Base-by-base conservation (phyloP, 495 filamentous ascomycete species). In the Aspergillus biplanus region DNA sequence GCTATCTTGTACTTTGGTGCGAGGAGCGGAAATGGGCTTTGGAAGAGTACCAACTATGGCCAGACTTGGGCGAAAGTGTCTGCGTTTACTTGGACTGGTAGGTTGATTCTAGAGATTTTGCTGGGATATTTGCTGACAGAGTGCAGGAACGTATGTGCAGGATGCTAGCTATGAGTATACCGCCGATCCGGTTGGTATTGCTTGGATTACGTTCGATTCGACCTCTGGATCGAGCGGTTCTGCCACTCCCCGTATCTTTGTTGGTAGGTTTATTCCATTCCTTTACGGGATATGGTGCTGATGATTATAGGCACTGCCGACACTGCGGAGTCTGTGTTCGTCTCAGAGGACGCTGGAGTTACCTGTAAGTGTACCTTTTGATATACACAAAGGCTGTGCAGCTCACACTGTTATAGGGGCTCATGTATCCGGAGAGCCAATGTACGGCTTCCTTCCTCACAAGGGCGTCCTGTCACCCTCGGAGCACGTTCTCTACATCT, bases 381-480 rank as follows among this genome's bases (percentile, higher is more conserved):
- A 8, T 4, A 44, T 5, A 27, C 16, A 11, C 1, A 27, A 50
- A 27, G 47, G 6, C 8, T 5, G 15, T 33, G 9, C 15, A 33
- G n/a, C 0, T 33, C 62, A 60, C 31, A 60, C 13, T 11, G 7
- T 49, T 3, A 8, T 15, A 65, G 63, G 63, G 63, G 18, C 58
- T 7, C 61, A 58, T 58, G 53, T 65, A 33, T 61, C 63, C n/a
- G 63, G 63, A 13, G 63, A 65, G 53, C 63, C 63, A 8, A 16
- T 42, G 52, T 58, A 61, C 18, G 63, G 63, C 32, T 65, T 65
- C 52, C 63, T 65, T 21, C 63, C 63, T 27, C 63, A 65, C 58
- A 65, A 61, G 16, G 63, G 63, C 13, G 58, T 65, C 8, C 58
- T 65, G 15, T 65, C 63, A 4, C 63, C 63, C 5, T 16, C 44